These are phyloP conservation scores for Rhizopus arrhizus DNA, from an alignment of 371 early-diverging fungal species.

Conservation along the genomic window DNA sequence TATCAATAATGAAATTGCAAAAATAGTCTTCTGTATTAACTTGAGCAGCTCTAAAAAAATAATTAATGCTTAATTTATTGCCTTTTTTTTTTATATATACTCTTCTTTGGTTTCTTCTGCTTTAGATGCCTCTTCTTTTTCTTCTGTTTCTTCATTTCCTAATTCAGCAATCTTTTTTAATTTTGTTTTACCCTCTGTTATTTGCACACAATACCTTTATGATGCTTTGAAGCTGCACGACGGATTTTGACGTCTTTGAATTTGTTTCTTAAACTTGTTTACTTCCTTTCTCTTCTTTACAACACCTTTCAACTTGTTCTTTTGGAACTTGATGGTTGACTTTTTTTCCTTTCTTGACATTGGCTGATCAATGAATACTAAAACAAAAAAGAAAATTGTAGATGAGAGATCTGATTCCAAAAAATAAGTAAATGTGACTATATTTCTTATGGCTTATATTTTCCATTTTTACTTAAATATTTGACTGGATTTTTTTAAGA, in stretches of 20 bases:
- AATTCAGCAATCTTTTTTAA: neutral
- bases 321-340: slow-evolving; percentile 85
- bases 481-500: too few species aligned
- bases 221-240: slow-evolving; percentile 22
- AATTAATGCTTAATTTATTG: neutral
- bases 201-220: slow-evolving; percentile 19
- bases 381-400: neutral
- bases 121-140: slow-evolving; percentile 16
- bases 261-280: slow-evolving; percentile 67
- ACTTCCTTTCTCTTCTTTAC: slow-evolving; percentile 70
- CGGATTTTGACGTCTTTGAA: slow-evolving; percentile 52
- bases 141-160: slow-evolving; percentile 17
- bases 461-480: too few species aligned
- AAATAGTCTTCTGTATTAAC: slow-evolving; percentile 43
- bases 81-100: neutral
- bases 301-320: slow-evolving; percentile 75
- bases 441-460: too few species aligned
- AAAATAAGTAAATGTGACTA: too few species aligned
- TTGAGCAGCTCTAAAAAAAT: slow-evolving; percentile 17
- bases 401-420: too few species aligned
- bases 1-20: slow-evolving; percentile 39
- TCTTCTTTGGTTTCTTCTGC: slow-evolving; percentile 5
- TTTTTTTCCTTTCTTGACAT: slow-evolving; percentile 80
- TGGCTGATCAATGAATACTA: neutral
- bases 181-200: neutral